Evolutionary conservation across 2,329 filamentous ascomycete genomes (phyloP), one percentile per base, ranked within the genome.

Genomic region (Mycosphaerella sp.): DNA sequence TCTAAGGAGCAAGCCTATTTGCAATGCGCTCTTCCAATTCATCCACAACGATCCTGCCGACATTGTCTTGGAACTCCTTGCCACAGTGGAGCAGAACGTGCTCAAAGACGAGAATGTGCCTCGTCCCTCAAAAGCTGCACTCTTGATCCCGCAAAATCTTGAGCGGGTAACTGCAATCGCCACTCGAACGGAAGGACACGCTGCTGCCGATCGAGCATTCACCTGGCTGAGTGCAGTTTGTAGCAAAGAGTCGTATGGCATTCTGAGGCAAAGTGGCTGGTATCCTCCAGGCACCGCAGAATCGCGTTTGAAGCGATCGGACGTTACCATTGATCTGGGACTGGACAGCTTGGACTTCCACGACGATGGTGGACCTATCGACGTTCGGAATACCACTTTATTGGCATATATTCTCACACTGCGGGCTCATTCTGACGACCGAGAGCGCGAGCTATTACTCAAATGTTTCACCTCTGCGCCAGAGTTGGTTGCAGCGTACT

Each of bases 401-500:
- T 84, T 88, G 12, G 82, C 88, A 32, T 89, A 97, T 58, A 77
- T 87, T 1, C 82, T 87, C 57, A 85, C 78, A 39, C 76, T 98
- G 48, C 84, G 87, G 6, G 91, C 93, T 6, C 91, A 94, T 76
- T 84, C 87, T 27, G 89, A 83, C 68, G 77, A 81, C 30, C 80
- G 85, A 54, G 90, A 98, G 64, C 86, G 84, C 60, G 85, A 95
- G 60, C 78, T 98, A 8, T 71, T 95, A 1, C 73, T 91, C 4
- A 77, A 84, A 3, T 89, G 95, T 30, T 95, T 98, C 65, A 77
- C 76, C 55, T 80, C 81, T 6, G 87, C 86, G 0, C 91, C 94
- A 0, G 93, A 97, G 69, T 77, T 97, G 2, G 80, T 95, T 1
- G 86, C 89, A 39, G 84, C 89, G 62, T 98, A 94, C 67, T 97